These are phyloP conservation scores for Pleurotus djamor DNA, from an alignment of 768 basidiomycete genomes.

Conservation along the genomic window DNA sequence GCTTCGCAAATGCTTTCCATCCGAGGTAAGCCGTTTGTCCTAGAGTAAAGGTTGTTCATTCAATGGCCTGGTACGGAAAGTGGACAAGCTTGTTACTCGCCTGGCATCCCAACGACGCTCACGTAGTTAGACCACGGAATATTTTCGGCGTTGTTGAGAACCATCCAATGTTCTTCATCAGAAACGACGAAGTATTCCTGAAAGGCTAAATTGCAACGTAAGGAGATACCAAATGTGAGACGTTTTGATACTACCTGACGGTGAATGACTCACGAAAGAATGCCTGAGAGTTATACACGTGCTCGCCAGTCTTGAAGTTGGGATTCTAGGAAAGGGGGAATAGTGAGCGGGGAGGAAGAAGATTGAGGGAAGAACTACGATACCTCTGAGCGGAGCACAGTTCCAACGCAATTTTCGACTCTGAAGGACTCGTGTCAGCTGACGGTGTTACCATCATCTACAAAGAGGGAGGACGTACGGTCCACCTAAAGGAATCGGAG, in stretches of 20 bases:
- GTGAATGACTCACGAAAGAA: constrained; percentile 17
- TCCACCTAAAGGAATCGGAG: constrained; percentile 27
- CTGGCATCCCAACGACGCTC: constrained; percentile 55
- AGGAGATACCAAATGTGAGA: neutral
- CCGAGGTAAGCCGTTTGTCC: constrained; percentile 36
- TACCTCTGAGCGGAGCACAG: constrained; percentile 36
- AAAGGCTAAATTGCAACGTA: neutral
- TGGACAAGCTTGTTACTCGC: constrained; percentile 21
- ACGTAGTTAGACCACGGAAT: constrained; percentile 49
- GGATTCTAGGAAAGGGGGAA: constrained; percentile 17
- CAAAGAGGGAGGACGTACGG: constrained; percentile 24
- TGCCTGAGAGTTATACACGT: constrained; percentile 30
- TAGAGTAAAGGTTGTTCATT: constrained; percentile 6
- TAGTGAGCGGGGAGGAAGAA: neutral
- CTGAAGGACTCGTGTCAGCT: constrained; percentile 11
- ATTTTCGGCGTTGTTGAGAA: constrained; percentile 37
- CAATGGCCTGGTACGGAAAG: neutral
- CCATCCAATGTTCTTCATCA: constrained; percentile 6
- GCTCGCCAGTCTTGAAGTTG: constrained; percentile 31
- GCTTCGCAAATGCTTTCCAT: constrained; percentile 37
- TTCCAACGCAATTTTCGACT: constrained; percentile 31
- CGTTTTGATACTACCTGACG: neutral
- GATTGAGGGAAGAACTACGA: neutral
- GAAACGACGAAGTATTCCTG: constrained; percentile 40
- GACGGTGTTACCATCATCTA: neutral